Conservation (phyloP, 768 basidiomycete genomes). For the Gautieria morchelliformis region DNA sequence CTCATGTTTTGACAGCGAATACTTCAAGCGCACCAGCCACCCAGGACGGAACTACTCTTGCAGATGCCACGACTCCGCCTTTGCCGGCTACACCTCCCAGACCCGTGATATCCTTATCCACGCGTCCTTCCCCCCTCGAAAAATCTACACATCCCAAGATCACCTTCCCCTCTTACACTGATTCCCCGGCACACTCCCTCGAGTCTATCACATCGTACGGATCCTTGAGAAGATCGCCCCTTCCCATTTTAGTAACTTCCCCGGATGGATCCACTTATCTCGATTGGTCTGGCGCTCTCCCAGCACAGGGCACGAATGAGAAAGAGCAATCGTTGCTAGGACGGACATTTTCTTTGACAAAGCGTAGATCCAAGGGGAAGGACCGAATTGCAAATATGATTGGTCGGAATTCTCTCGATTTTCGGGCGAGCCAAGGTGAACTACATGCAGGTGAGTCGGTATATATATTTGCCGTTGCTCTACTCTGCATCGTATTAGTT, state of each 20-base stretch:
- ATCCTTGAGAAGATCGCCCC: neutral
- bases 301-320: neutral
- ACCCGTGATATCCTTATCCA: slow-evolving; percentile 2
- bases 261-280: slow-evolving; percentile 6
- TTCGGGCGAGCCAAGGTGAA: neutral
- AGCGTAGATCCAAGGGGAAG: neutral
- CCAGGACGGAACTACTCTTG: neutral
- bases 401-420: slow-evolving; percentile 3
- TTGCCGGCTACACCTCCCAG: slow-evolving; percentile 16
- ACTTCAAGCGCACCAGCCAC: neutral
- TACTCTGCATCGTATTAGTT: slow-evolving; percentile 29
- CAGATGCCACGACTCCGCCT: neutral
- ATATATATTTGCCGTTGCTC: slow-evolving; percentile 24
- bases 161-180: neutral
- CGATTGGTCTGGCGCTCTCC: slow-evolving; percentile 7
- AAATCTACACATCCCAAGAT: neutral
- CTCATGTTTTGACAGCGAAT: neutral
- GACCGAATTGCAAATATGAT: neutral
- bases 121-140: neutral
- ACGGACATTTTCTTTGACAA: slow-evolving; percentile 6
- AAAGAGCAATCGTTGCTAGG: slow-evolving; percentile 1
- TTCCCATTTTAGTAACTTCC: slow-evolving; percentile 1
- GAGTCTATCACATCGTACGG: slow-evolving; percentile 3
- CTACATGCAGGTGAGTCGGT: slow-evolving; percentile 5
- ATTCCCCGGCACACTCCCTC: neutral